Evolutionary conservation across 2,329 filamentous ascomycete species (phyloP), one percentile per base, ranked within the genome.

Genomic region (Scleromitrula shiraiana): DNA sequence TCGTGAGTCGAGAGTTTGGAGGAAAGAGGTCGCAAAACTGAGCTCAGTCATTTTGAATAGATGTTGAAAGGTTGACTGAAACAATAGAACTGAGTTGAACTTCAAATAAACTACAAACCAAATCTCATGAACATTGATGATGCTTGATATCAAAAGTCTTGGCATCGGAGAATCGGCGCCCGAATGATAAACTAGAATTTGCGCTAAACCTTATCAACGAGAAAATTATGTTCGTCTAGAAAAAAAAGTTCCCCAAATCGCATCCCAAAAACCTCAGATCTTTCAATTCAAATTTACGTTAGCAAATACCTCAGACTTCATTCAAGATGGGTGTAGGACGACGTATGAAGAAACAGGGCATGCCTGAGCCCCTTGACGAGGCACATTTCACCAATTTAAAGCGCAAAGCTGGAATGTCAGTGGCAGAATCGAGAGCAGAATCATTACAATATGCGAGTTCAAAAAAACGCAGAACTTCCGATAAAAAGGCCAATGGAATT

Each of bases 291-390:
- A 50, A 40, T 53, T 50, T 43, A 20, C 35, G 15, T 23, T 30
- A 15, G 14, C 14, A 45, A 37, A 24, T 17, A 38, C 7, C 33
- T 10, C 8, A n/a, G 4, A 50, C 43, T 40, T 47, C 29, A 20
- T 56, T 65, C 65, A 80, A 66, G 63, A 95, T 95, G 90, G 90
- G 88, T 73, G 79, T 82, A 53, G 87, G 89, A 67, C 85, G 89
- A 66, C 88, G 90, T 62, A 94, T 96, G 83, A 87, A 90, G 68
- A 96, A 96, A 71, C 93, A 97, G 77, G 91, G 89, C 48, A 76
- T 84, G 56, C 93, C 93, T 46, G 79, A 85, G 62, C 76, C 85
- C 56, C 77, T 96, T 56, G 88, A 93, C 56, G 88, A 95, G 64
- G 78, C 81, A 56, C 80, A 85, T 62, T 82, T 84, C 60, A 82